Percentiles rank a stretch among this genome's conserved stretches.
These are phyloP conservation scores for Arbutus unedo DNA, from an alignment of 148 eudicot species.

Conservation along the genomic window DNA sequence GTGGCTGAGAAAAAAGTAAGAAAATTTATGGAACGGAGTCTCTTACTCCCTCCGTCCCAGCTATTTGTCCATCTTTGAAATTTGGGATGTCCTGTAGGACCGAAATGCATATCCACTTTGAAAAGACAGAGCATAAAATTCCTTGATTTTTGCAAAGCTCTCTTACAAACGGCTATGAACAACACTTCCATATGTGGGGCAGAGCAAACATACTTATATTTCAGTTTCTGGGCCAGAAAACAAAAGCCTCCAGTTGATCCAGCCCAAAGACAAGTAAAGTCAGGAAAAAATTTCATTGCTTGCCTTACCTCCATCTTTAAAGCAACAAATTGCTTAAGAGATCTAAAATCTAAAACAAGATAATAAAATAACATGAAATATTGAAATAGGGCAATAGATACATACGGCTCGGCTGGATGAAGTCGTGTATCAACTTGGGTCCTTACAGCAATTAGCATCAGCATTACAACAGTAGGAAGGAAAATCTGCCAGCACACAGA, in stretches of 20 bases:
- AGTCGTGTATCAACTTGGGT: conserved; percentile 75
- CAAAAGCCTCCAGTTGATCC: not conserved
- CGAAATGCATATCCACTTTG: not conserved
- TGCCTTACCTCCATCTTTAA: not conserved
- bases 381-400: conserved; percentile 17
- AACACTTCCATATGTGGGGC: no score
- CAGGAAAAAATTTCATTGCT: not conserved
- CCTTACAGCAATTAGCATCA: conserved; percentile 91
- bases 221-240: not conserved
- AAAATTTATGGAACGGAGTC: not conserved
- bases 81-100: not conserved
- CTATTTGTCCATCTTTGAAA: not conserved
- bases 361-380: conserved; percentile 1
- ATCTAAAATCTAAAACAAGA: not conserved
- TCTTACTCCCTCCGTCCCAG: not conserved
- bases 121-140: not conserved
- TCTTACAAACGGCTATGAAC: not conserved
- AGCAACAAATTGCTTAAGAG: not conserved
- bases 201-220: not conserved
- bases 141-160: not conserved
- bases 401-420: conserved; percentile 91
- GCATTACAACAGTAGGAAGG: conserved; percentile 86
- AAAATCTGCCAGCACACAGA: conserved; percentile 55
- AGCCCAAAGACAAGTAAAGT: not conserved
- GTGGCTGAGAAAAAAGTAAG: not conserved